Evolutionary conservation across 2,329 filamentous ascomycete species (phyloP).

Genomic region (Corynespora cassiicola): DNA sequence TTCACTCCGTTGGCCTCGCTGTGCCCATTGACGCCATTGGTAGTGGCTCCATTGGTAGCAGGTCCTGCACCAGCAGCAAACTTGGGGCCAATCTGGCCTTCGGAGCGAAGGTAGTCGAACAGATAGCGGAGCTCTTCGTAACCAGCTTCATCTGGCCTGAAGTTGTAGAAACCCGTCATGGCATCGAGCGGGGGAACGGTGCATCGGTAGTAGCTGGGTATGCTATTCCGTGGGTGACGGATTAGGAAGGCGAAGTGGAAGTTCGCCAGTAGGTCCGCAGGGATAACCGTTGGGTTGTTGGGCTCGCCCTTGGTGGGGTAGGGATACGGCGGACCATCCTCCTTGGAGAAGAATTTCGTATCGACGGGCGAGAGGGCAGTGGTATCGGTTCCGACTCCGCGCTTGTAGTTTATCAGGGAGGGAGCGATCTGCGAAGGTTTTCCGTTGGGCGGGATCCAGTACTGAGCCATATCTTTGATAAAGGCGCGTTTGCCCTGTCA

Average conservation of each 20-base stretch:
- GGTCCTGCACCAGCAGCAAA: too few relatives aligned
- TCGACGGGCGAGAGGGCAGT: slow-evolving; percentile 42
- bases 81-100: slow-evolving; percentile 73
- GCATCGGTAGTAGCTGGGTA: slow-evolving; percentile 94
- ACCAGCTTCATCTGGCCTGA: slow-evolving; percentile 87
- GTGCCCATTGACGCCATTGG: too few relatives aligned
- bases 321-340: slow-evolving; percentile 58
- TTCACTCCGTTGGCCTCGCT: slow-evolving; percentile 32
- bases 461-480: slow-evolving; percentile 98
- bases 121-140: slow-evolving; percentile 86
- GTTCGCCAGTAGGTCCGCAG: slow-evolving; percentile 72
- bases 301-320: slow-evolving; percentile 66
- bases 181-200: slow-evolving; percentile 85
- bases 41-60: too few relatives aligned
- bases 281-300: slow-evolving; percentile 85
- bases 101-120: slow-evolving; percentile 80
- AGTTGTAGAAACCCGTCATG: slow-evolving; percentile 84
- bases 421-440: slow-evolving; percentile 75
- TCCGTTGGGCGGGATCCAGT: slow-evolving; percentile 78
- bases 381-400: slow-evolving; percentile 64
- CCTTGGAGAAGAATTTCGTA: slow-evolving; percentile 25
- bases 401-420: slow-evolving; percentile 69
- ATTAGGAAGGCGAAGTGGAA: slow-evolving; percentile 98
- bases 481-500: slow-evolving; percentile 85
- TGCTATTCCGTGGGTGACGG: slow-evolving; percentile 88